Conservation (phyloP, 305 asterid species). For the Vinca major region DNA sequence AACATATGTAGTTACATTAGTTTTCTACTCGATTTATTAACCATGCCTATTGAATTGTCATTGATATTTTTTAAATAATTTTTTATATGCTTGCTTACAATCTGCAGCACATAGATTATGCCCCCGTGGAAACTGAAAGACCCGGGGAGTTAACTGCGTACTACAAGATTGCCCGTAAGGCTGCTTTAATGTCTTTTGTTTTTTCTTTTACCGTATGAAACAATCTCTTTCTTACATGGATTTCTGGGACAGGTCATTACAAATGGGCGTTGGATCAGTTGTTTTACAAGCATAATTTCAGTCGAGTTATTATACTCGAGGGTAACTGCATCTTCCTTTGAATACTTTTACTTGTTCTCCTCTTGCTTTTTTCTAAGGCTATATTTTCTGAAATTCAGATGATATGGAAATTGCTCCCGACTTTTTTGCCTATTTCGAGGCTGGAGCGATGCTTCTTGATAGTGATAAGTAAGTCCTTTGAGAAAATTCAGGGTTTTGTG, state of each 20-base stretch:
- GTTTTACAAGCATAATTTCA: constrained; percentile 74
- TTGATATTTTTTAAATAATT: constrained; percentile 7
- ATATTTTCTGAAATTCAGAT: constrained; percentile 45
- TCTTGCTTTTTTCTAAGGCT: constrained; percentile 23
- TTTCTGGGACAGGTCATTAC: constrained; percentile 64
- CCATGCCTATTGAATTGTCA: not conserved
- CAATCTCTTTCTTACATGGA: constrained; percentile 7
- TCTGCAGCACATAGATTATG: constrained; percentile 78
- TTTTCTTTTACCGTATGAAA: not conserved
- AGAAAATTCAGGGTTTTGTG: not conserved
- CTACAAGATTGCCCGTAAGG: constrained; percentile 94
- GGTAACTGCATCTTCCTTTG: constrained; percentile 41
- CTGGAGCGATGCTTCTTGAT: constrained; percentile 91
- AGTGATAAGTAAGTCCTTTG: constrained; percentile 65
- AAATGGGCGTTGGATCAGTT: constrained; percentile 96
- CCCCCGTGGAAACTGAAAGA: constrained; percentile 76
- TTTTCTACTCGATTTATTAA: not conserved
- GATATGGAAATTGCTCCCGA: constrained; percentile 98
- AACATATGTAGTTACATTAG: not conserved
- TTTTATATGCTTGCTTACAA: not conserved
- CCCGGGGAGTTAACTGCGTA: constrained; percentile 94
- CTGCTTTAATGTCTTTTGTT: constrained; percentile 8
- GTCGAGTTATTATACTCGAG: constrained; percentile 89
- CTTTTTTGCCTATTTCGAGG: constrained; percentile 89
- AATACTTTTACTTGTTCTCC: constrained; percentile 9